These are phyloP conservation scores for Camellia oleifera DNA, from an alignment of 179 eudicot species.

Conservation along the genomic window DNA sequence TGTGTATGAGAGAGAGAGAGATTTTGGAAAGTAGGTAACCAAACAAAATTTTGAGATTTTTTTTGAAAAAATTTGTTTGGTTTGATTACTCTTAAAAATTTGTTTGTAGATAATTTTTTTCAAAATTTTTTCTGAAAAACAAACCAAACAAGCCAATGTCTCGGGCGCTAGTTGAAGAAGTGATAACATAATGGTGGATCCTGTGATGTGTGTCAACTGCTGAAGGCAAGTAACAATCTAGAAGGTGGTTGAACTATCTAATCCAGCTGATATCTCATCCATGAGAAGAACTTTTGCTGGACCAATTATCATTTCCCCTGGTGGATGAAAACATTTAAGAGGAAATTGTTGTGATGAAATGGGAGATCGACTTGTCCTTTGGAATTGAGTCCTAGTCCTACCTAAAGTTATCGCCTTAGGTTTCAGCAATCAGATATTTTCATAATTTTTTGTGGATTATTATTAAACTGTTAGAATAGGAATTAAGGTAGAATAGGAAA, in stretches of 20 bases:
- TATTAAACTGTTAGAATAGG: no score
- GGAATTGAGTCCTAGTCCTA: not conserved
- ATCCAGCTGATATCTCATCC: constrained; percentile 19
- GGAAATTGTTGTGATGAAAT: not conserved
- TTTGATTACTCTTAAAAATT: no score
- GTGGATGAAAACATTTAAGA: not conserved
- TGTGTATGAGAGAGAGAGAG: no score
- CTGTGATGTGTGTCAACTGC: constrained; percentile 11
- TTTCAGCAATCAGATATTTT: not conserved
- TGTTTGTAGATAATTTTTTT: no score
- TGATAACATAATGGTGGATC: constrained; percentile 12
- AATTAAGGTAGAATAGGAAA: no score
- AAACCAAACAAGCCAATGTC: not conserved
- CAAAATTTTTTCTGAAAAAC: no score
- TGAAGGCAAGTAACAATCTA: constrained; percentile 19
- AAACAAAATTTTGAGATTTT: no score
- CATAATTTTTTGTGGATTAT: not conserved
- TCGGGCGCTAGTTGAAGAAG: constrained; percentile 20
- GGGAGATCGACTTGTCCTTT: not conserved
- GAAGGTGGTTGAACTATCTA: constrained; percentile 22
- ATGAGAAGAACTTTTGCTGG: constrained; percentile 17
- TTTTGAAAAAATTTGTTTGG: no score
- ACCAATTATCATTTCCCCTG: constrained; percentile 19
- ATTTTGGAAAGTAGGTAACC: no score
- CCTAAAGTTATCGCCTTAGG: not conserved